Base-by-base conservation (phyloP, 768 basidiomycete genomes). In the Boletus sensibilis region DNA sequence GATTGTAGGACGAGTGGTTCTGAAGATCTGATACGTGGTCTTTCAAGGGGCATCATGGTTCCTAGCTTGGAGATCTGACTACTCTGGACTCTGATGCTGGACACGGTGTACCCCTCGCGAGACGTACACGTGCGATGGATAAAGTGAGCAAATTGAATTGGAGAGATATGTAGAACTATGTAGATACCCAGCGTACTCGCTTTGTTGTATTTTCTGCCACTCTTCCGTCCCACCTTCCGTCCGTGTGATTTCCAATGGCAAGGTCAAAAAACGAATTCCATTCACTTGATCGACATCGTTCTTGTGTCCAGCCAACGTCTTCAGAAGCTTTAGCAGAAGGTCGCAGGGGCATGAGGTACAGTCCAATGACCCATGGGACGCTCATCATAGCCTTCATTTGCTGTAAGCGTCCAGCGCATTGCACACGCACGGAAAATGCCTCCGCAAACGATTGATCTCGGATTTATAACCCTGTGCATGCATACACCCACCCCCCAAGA, bases 1-100 rank as follows among this genome's bases (percentile, higher is more conserved):
- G 31, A 52, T 68, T 21, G 35, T 23, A 1, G 67, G 67, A 6
- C 52, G 67, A 18, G 57, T 67, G 10, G 50, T 68, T 23, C 51
- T 69, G 29, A 62, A 65, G 44, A 2, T 68, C 4, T 68, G 52
- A 67, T 14, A 2, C 18, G 25, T 27, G 11, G 21, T 23, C 21
- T 25, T 43, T 18, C 25, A 18, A n/a, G 27, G 7, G n/a, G 4
- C 16, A 16, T 2, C 8, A 11, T 0, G 4, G 9, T 16, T 33
- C 29, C 29, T 20, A 13, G 29, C 13, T 31, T 10, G 29, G 20
- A 1, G 10, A 12, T 8, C 11, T 25, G 16, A n/a, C 7, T 16
- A 11, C 11, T 8, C 21, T 12, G 11, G 9, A 16, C 12, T 45
- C 16, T 25, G 5, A n/a, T 27, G 10, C 43, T 18, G 5, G 5